Base-by-base conservation (phyloP, 352 stramenopile genomes). In the Globisporangium apiculatum region DNA sequence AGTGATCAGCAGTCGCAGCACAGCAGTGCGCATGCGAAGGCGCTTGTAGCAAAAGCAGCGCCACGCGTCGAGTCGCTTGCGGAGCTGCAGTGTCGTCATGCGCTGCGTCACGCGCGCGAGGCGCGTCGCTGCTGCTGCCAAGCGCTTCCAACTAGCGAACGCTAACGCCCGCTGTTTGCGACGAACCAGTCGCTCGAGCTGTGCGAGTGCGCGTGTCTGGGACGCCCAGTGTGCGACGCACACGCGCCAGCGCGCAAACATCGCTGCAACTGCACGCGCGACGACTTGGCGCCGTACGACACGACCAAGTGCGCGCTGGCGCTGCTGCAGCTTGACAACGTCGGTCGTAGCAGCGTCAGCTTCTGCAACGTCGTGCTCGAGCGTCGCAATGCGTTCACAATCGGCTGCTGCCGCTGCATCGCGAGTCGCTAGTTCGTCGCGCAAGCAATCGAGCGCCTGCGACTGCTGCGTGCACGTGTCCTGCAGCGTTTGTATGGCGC, bases 101-200 rank as follows among this genome's bases (percentile, higher is more conserved):
- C 60, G 60, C 41, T 61, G 53, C 8, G 37, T 53, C 15, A 61
- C 48, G 6, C 35, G 42, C 6, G 46, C n/a, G 0, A 65, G 40
- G 45, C 53, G 36, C 14, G n/a, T n/a, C 15, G 12, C 14, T 17
- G 38, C 3, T 7, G 9, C 0, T 8, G 24, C 50, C 15, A 67
- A 66, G 7, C 55, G 48, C 15, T 76, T 76, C 71, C 68, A 79
- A 5, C 51, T 4, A 52, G 46, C 60, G 53, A 79, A 79, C 4
- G 50, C 48, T 18, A 65, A 45, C 4, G 24, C 48, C 7, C 59
- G 43, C 37, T 57, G 51, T 10, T 64, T 70, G 48, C 58, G 64
- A 15, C 48, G 48, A 35, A 55, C 47, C 41, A 67, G 65, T 17
- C 49, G 57, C 54, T 57, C 52, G 0, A 75, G 58, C 17, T 12